Conservation (phyloP, 1,284 basidiomycete species). For the Trichosporon sp. region DNA sequence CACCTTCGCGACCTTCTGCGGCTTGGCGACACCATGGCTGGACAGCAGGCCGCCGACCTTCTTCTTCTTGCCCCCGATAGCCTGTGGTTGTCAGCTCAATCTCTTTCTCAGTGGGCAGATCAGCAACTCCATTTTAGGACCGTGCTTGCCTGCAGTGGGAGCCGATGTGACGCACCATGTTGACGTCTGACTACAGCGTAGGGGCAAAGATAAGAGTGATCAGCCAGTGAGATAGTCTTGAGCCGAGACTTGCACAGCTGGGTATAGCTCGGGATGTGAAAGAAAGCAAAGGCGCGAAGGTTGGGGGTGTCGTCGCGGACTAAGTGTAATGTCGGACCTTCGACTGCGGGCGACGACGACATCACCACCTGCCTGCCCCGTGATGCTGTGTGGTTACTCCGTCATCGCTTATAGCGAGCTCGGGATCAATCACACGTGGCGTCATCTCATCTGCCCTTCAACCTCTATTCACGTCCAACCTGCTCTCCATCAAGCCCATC, state of each 20-base stretch:
- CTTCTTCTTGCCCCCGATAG: constrained; percentile 86
- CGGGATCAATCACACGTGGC: constrained; percentile 2
- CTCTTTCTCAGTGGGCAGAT: neutral
- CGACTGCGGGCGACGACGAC: constrained; percentile 1
- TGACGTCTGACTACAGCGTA: neutral
- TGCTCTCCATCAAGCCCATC: neutral
- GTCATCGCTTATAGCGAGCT: neutral
- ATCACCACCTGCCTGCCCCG: neutral
- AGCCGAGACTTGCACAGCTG: neutral
- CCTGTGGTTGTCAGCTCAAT: constrained; percentile 52
- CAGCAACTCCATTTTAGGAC: neutral
- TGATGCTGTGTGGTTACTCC: neutral
- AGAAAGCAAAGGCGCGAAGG: neutral
- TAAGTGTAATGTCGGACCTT: neutral
- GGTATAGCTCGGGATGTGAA: neutral
- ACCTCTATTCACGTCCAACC: neutral
- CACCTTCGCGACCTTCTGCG: constrained; percentile 21
- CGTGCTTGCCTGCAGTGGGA: neutral
- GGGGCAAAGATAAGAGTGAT: neutral
- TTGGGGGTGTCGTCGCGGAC: neutral
- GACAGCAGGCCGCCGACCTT: constrained; percentile 65
- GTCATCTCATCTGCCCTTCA: neutral
- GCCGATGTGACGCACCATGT: neutral
- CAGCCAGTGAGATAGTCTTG: neutral
- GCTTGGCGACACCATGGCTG: constrained; percentile 38